A percentile compares a stretch with the other conserved stretches of the same genome.
These are phyloP conservation scores for Mortierella hygrophila DNA, from an alignment of 192 early-diverging fungal species.

Conservation along the genomic window DNA sequence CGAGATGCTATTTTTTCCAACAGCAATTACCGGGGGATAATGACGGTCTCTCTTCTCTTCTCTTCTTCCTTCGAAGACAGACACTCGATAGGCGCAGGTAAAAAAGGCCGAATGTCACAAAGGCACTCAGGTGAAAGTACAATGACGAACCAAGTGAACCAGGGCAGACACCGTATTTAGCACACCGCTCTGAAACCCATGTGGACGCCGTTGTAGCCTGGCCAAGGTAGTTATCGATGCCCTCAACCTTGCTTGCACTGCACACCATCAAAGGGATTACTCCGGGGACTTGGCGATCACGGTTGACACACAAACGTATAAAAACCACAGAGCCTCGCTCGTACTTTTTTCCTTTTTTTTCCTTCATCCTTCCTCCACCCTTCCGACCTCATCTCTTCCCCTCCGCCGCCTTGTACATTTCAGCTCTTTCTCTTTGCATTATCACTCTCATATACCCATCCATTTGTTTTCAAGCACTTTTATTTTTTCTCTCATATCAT, in stretches of 20 bases:
- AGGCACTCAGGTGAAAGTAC: neutral
- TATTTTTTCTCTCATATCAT: neutral
- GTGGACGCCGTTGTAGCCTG: neutral
- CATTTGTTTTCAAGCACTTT: neutral
- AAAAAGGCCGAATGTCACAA: neutral
- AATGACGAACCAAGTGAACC: neutral
- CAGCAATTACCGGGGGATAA: neutral
- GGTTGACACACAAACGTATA: neutral
- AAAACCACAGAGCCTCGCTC: neutral
- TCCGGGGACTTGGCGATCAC: neutral
- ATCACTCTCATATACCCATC: neutral
- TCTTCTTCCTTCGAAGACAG: no score
- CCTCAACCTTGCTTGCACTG: constrained; percentile 4
- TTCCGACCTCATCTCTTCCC: neutral
- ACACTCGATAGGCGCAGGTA: neutral
- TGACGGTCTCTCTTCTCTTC: no score
- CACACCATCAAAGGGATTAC: neutral
- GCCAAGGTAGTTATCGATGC: neutral
- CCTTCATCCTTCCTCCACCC: neutral
- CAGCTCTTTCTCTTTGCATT: neutral
- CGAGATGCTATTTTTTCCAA: neutral
- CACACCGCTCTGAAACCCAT: constrained; percentile 7
- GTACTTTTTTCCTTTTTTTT: neutral
- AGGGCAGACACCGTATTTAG: neutral
- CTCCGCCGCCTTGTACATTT: neutral